Conservation (phyloP, 176 grass and related monocot genomes). For the Metroxylon sagu region DNA sequence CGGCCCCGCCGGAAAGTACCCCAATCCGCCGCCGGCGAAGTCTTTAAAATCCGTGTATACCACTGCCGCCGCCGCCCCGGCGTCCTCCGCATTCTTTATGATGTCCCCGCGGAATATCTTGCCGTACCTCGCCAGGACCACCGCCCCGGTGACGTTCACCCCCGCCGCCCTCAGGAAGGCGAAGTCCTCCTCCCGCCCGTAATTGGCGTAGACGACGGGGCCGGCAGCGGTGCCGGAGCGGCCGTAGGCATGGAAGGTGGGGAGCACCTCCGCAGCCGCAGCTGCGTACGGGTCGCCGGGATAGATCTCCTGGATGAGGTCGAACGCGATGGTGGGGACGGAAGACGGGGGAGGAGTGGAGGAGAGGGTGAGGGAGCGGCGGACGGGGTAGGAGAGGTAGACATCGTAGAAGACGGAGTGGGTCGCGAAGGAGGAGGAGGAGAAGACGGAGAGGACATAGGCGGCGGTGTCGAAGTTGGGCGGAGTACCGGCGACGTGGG, state of each 20-base stretch:
- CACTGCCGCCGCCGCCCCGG: slow-evolving; percentile 55
- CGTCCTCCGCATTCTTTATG: slow-evolving; percentile 49
- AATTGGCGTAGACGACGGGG: slow-evolving; percentile 66
- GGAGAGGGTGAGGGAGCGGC: slow-evolving; percentile 52
- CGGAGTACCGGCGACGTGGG: slow-evolving; percentile 49
- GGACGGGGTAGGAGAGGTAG: slow-evolving; percentile 63
- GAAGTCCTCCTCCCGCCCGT: slow-evolving; percentile 75
- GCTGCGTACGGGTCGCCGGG: slow-evolving; percentile 44
- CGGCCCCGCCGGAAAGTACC: slow-evolving; percentile 51
- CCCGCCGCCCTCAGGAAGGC: slow-evolving; percentile 38
- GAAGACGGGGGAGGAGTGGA: background rate
- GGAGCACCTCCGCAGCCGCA: slow-evolving; percentile 31
- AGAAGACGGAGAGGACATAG: slow-evolving; percentile 28
- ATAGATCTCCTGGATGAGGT: slow-evolving; percentile 46
- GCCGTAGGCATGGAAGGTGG: slow-evolving; percentile 77
- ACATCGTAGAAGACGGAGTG: slow-evolving; percentile 51
- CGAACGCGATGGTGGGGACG: slow-evolving; percentile 21
- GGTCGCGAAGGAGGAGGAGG: slow-evolving; percentile 41
- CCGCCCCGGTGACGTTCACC: slow-evolving; percentile 54
- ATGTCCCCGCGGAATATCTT: slow-evolving; percentile 77
- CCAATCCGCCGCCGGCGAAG: slow-evolving; percentile 27
- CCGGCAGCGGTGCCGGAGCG: slow-evolving; percentile 50
- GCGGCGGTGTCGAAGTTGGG: slow-evolving; percentile 37
- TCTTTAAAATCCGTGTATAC: slow-evolving; percentile 74
- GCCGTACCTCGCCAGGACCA: slow-evolving; percentile 61